A percentile compares a stretch with the other conserved stretches of the same genome.
Conservation (phyloP, 371 early-diverging fungal genomes). For the Synchytrium microbalum region DNA sequence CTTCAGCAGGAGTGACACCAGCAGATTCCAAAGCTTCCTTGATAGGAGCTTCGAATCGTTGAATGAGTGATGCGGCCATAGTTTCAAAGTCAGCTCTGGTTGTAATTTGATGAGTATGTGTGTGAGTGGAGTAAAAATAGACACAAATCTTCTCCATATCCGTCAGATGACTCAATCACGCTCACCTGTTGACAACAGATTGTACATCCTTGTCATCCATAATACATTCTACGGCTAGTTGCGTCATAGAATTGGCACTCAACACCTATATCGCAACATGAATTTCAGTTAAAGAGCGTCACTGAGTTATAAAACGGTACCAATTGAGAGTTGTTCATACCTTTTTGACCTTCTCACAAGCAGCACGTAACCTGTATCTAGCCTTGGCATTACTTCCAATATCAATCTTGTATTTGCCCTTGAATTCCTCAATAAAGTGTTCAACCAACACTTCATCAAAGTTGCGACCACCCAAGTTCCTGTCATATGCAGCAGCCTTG, state of each 20-base stretch:
- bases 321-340: slow-evolving; percentile 8
- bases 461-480: slow-evolving; percentile 91
- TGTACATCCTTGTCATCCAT: slow-evolving; percentile 90
- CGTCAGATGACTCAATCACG: no score
- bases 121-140: not conserved
- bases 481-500: slow-evolving; percentile 82
- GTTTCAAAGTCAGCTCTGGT: slow-evolving; percentile 74
- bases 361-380: slow-evolving; percentile 79
- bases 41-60: slow-evolving; percentile 65
- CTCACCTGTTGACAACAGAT: slow-evolving; percentile 52
- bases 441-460: slow-evolving; percentile 85
- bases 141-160: slow-evolving; percentile 36
- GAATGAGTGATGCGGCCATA: slow-evolving; percentile 64
- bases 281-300: not conserved
- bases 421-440: slow-evolving; percentile 76
- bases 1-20: slow-evolving; percentile 65
- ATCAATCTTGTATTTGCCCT: slow-evolving; percentile 92
- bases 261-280: slow-evolving; percentile 36
- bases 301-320: not conserved
- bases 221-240: slow-evolving; percentile 88
- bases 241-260: slow-evolving; percentile 84
- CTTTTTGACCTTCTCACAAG: slow-evolving; percentile 94
- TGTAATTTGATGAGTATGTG: slow-evolving; percentile 1
- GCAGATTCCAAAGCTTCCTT: slow-evolving; percentile 71
- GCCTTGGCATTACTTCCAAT: slow-evolving; percentile 86